These are phyloP conservation scores for Viridothelium virens DNA, from an alignment of 495 filamentous ascomycete genomes.

Conservation along the genomic window DNA sequence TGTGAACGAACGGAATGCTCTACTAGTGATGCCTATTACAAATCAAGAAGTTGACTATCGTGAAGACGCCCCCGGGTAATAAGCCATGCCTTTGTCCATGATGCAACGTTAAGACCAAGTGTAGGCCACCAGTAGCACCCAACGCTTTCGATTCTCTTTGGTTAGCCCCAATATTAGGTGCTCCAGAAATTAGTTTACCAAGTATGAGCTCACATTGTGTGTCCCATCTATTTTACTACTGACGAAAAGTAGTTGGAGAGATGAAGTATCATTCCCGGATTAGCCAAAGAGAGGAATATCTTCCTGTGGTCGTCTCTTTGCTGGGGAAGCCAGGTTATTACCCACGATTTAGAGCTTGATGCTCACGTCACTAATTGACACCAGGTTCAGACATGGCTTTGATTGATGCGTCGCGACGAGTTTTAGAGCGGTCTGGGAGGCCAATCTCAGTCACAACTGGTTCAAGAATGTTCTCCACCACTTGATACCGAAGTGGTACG, in stretches of 20 bases:
- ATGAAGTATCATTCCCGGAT: background rate
- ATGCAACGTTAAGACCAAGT: background rate
- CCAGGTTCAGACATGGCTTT: no score
- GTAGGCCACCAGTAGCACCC: background rate
- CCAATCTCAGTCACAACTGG: no score
- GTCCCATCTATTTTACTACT: background rate
- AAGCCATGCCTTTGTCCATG: background rate
- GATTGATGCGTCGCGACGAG: no score
- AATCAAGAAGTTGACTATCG: background rate
- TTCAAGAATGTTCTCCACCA: no score
- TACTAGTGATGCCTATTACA: background rate
- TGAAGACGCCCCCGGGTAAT: background rate
- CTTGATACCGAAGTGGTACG: no score
- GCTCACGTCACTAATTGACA: no score
- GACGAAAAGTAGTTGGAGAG: background rate
- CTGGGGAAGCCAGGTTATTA: background rate
- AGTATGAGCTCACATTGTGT: background rate
- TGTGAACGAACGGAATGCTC: background rate
- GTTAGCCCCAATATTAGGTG: background rate
- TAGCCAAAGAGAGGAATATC: background rate
- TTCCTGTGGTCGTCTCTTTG: slow-evolving; percentile 3
- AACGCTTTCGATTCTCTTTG: background rate
- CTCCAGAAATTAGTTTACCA: slow-evolving; percentile 1
- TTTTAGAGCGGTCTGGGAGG: no score
- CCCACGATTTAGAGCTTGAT: no score